Base-by-base conservation (phyloP, 2,329 filamentous ascomycete species). In the Fulvia fulva region DNA sequence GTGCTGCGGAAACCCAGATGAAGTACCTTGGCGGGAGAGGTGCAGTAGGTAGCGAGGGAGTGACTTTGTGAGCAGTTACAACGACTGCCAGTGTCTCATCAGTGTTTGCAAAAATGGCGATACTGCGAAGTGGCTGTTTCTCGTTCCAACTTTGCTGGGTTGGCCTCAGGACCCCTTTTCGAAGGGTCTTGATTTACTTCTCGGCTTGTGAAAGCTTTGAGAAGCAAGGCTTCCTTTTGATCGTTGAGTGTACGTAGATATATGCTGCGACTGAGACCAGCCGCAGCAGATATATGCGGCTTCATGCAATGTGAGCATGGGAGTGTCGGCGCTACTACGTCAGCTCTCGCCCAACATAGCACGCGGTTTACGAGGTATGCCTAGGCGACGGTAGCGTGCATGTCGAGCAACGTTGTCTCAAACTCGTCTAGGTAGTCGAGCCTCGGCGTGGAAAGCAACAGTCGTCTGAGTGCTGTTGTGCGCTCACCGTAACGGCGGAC, bases 371-470 rank as follows among this genome's bases (percentile, higher is more conserved):
- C 50, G 57, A 26, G 60, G 57, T 54, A 55, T 43, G 46, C 59
- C 58, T 58, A 55, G 58, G 55, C 57, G 60, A 57, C 56, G 44
- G 59, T 64, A 60, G 60, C 58, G 60, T 58, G 57, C 37, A 52
- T 50, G 23, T 46, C 41, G 44, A 58, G 52, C 43, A 54, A 51
- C 44, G 46, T 53, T 56, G 58, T 52, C 49, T 53, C 50, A 37
- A 28, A 50, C 25, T 34, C 34, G 53, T 50, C 49, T 41, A 50
- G 52, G 53, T 32, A 56, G 51, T 49, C 26, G 26, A 11, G 23
- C 47, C n/a, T 19, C 45, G 19, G n/a, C n/a, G 23, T 16, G n/a
- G n/a, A n/a, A n/a, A n/a, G n/a, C n/a, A n/a, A n/a, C 53, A 55
- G 49, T 43, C 47, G 51, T 47, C n/a, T n/a, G n/a, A n/a, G n/a